Evolutionary conservation across 495 filamentous ascomycete species (phyloP), one percentile per base, ranked within the genome.

Genomic region (Annulohypoxylon moriforme): DNA sequence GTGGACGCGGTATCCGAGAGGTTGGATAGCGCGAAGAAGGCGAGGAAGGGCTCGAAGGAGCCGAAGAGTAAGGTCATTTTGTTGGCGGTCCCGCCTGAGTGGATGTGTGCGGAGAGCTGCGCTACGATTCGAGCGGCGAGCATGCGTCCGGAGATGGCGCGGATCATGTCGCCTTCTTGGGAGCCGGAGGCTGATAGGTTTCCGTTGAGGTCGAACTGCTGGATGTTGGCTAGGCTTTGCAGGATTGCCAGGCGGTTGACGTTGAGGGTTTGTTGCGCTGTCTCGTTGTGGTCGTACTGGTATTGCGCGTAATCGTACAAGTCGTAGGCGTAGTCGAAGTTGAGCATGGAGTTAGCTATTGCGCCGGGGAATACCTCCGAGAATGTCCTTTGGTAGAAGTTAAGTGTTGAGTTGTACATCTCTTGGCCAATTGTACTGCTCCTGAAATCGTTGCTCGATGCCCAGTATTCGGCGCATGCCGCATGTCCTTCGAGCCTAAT

Each of bases 241-340:
- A 85, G 67, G n/a, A 67, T 42, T 0, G 16, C 56, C 0, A 85
- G 42, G 1, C 77, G 71, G 22, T 56, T 69, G 0, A 8, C 38
- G 13, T 61, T 68, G 2, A 84, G 73, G 20, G 49, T 22, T 0
- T 57, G 24, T 5, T 40, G 67, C 6, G 74, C 75, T 1, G 67
- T 60, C n/a, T 66, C 65, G 69, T 80, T 69, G 62, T 85, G 81
- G 49, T 61, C 72, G 64, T 78, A 80, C 36, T 74, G 76, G 57
- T 80, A 85, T 4, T 36, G 42, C n/a, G 81, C 82, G 60, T 80
- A 82, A 50, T 83, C 80, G 71, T 83, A 85, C 14, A 84, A 42
- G n/a, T 77, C 66, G 55, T 81, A 83, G 1, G 82, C 82, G 31
- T 83, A 76, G 33, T 73, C 73, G 64, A 79, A 84, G 64, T 77